phyloP scores from a whole-genome alignment of 1,284 basidiomycete species.

The Athelia sp. region DNA sequence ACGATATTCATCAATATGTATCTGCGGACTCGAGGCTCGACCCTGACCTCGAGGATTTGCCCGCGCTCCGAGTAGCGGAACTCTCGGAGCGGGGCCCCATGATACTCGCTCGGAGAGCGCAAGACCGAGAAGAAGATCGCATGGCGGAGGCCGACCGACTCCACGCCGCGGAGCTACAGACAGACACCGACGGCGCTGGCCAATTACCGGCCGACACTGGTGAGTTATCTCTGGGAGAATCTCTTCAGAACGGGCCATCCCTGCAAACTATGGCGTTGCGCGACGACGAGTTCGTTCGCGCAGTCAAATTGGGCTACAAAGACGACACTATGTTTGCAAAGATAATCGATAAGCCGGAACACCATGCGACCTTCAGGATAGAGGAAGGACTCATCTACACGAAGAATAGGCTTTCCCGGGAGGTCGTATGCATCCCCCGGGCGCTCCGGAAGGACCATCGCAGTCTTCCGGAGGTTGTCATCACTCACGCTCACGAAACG shows the following conservation, averaged over 20 bases:
- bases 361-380: slow-evolving; percentile 3
- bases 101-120: neutral
- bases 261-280: neutral
- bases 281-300: neutral
- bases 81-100: neutral
- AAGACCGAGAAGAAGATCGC: slow-evolving; percentile 1
- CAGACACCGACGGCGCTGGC: neutral
- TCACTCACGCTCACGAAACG: slow-evolving; percentile 18
- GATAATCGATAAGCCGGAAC: slow-evolving; percentile 1
- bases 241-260: neutral
- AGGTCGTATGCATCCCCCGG: slow-evolving; percentile 17
- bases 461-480: slow-evolving; percentile 12
- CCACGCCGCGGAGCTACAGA: neutral
- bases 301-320: neutral
- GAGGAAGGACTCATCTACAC: slow-evolving; percentile 8
- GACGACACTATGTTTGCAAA: slow-evolving; percentile 8
- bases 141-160: slow-evolving; percentile 6
- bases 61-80: slow-evolving; percentile 7
- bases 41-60: slow-evolving; percentile 16
- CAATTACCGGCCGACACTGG: neutral
- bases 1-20: neutral
- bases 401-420: slow-evolving; percentile 7
- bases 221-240: slow-evolving; percentile 1
- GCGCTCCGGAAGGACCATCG: slow-evolving; percentile 2
- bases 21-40: slow-evolving; percentile 19